Evolutionary conservation across 371 early-diverging fungal genomes (phyloP).

Genomic region (Mortierella sp.): DNA sequence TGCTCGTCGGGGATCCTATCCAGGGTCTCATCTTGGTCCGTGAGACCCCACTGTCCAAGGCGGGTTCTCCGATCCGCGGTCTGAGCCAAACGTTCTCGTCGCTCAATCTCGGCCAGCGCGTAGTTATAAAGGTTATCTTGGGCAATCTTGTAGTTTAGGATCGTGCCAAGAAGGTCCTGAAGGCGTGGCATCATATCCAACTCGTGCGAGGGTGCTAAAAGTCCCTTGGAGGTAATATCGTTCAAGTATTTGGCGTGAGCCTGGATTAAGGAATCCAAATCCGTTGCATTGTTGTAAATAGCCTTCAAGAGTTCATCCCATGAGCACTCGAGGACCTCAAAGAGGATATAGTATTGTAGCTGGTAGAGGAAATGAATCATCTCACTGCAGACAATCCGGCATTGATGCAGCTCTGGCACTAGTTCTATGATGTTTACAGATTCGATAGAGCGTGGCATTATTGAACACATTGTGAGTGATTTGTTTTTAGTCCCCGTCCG

Average conservation of each 20-base stretch:
- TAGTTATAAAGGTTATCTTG: constrained; percentile 65
- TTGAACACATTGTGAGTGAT: background rate
- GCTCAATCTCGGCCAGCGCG: constrained; percentile 49
- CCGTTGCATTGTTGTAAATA: constrained; percentile 71
- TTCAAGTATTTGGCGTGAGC: constrained; percentile 77
- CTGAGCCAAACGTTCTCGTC: constrained; percentile 35
- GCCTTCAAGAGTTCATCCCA: constrained; percentile 85
- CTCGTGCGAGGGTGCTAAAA: constrained; percentile 68
- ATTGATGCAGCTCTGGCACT: constrained; percentile 68
- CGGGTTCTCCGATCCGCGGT: constrained; percentile 52
- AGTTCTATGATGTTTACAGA: constrained; percentile 17
- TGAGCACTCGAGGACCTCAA: constrained; percentile 89
- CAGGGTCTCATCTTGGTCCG: constrained; percentile 52
- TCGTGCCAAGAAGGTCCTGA: constrained; percentile 34
- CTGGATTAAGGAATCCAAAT: constrained; percentile 79
- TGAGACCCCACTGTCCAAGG: constrained; percentile 57
- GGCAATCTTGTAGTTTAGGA: constrained; percentile 44
- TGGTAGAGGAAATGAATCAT: constrained; percentile 97
- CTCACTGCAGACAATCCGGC: constrained; percentile 77
- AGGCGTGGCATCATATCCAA: constrained; percentile 52
- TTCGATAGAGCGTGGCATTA: background rate
- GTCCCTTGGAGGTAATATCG: constrained; percentile 74
- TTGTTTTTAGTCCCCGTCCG: background rate
- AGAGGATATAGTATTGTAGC: constrained; percentile 78
- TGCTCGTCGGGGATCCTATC: constrained; percentile 43